A percentile compares a stretch with the other conserved stretches of the same genome.
Evolutionary conservation across 2,329 filamentous ascomycete genomes (phyloP).

Genomic region (Verticillium zaregamsianum): DNA sequence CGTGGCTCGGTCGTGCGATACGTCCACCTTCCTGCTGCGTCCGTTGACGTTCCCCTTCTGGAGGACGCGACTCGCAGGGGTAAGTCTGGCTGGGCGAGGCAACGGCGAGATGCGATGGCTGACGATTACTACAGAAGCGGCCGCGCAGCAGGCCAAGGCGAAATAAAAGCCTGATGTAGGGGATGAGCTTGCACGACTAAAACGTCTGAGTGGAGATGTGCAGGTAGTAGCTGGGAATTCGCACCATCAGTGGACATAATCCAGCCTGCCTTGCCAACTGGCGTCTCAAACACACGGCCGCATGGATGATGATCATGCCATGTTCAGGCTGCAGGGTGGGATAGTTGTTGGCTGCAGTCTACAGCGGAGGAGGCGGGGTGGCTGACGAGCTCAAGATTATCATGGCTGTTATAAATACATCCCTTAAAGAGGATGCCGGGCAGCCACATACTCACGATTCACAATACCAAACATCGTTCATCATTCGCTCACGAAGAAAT

Average conservation of each 20-base stretch:
- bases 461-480: background rate
- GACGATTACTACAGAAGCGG: slow-evolving; percentile 40
- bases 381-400: background rate
- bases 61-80: slow-evolving; percentile 90
- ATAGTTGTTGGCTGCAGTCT: background rate
- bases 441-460: background rate
- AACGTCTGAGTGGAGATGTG: background rate
- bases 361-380: background rate
- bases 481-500: background rate
- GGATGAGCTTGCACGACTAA: background rate
- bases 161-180: slow-evolving; percentile 30
- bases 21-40: slow-evolving; percentile 76
- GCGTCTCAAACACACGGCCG: background rate
- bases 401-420: background rate
- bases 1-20: slow-evolving; percentile 90
- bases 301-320: background rate
- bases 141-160: slow-evolving; percentile 53
- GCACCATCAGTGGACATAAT: background rate
- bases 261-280: background rate
- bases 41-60: slow-evolving; percentile 80
- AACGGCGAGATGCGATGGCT: background rate
- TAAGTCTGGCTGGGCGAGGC: slow-evolving; percentile 28
- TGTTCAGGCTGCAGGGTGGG: background rate
- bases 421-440: background rate
- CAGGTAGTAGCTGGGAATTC: background rate